Evolutionary conservation across 129 eudicot genomes (phyloP), one percentile per base, ranked within the genome.

Genomic region (Flaveria linearis): DNA sequence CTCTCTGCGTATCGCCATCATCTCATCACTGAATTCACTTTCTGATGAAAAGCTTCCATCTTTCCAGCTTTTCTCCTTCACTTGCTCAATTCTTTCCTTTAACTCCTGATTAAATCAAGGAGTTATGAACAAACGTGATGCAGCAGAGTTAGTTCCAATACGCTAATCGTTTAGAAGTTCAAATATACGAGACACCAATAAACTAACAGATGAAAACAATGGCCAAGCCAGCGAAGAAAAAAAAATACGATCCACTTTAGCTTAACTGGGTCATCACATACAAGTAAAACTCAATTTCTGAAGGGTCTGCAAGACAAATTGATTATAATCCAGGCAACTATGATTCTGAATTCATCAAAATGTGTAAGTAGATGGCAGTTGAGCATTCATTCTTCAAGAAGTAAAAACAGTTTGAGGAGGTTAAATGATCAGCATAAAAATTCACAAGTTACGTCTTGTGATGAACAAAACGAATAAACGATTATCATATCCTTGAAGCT

Each of bases 1-100:
- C 52, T 94, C 97, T 75, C 73, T 87, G 52, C 93, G 96, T 75
- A 94, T 89, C 45, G 75, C 89, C 88, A 91, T 85, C 84, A 85
- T 84, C 64, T 89, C 92, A 46, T 86, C 84, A 70, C 86, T 82
- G 76, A 85, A 81, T 76, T 92, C 93, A 36, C 81, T 73, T 78
- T 82, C 92, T 15, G 89, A 85, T 16, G 96, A 74, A 70, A 86
- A 73, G 25, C 78, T 67, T 84, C 96, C 92, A 80, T 82, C 74
- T 56, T 42, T 81, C 49, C 82, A 79, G 50, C 86, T 82, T 63
- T 72, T 85, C 69, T 84, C 88, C 84, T 84, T 89, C 25, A 85
- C 85, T 72, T 23, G 72, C 33, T 85, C 96, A 11, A 87, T 89
- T 85, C 90, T 91, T 81, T 85, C 89, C 78, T 89, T 91, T 26